Evolutionary conservation across 768 basidiomycete species (phyloP).

Genomic region (Lactarius indigo): DNA sequence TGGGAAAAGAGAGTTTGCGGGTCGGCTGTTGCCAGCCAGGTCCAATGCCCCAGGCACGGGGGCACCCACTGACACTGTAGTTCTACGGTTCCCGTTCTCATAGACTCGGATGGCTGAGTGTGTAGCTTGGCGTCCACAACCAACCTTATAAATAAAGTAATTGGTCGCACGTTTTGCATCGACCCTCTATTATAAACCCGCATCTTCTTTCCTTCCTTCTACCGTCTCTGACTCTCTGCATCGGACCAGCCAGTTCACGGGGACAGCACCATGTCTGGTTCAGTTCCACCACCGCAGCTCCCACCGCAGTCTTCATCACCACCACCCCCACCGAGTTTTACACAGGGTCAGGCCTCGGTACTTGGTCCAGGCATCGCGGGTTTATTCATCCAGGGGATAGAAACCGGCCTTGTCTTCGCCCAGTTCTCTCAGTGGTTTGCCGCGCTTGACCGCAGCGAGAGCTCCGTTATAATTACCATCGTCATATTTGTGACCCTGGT

Average conservation of each 20-base stretch:
- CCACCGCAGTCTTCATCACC: neutral
- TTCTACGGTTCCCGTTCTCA: no score
- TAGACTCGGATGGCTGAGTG: neutral
- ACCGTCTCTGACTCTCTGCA: neutral
- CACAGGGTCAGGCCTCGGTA: neutral
- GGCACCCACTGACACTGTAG: no score
- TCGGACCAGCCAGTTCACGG: neutral
- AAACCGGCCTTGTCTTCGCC: no score
- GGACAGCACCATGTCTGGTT: neutral
- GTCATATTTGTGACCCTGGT: no score
- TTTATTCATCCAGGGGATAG: neutral
- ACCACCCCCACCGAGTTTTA: no score
- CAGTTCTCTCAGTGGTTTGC: no score
- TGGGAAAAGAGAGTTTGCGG: neutral
- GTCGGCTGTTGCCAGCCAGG: neutral
- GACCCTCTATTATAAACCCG: neutral
- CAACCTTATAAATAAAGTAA: neutral
- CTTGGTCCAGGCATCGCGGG: conserved; percentile 5
- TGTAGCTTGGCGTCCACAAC: neutral
- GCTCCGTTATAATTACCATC: no score
- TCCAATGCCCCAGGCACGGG: neutral
- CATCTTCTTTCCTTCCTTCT: neutral
- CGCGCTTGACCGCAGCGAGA: no score
- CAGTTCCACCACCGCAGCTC: neutral
- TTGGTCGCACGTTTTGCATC: neutral